These are phyloP conservation scores for Delonix regia DNA, from an alignment of 306 rosid genomes.

Conservation along the genomic window DNA sequence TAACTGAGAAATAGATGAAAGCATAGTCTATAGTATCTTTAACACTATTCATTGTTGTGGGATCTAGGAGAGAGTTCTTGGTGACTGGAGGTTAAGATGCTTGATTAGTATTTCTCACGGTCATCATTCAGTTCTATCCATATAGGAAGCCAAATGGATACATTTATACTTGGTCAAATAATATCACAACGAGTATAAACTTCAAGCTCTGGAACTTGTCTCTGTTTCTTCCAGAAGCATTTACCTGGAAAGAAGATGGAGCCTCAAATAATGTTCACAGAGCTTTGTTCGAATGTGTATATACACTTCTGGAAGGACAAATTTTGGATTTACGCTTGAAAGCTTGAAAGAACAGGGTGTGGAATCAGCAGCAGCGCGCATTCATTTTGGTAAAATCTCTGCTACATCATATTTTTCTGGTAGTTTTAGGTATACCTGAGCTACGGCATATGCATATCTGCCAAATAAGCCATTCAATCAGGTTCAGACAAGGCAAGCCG, in stretches of 20 bases:
- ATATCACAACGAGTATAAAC: neutral
- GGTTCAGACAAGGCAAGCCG: conserved; percentile 9
- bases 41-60: conserved; percentile 18
- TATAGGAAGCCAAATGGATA: conserved; percentile 16
- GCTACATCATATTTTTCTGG: neutral
- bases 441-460: conserved; percentile 55
- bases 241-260: conserved; percentile 29
- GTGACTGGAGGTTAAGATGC: conserved; percentile 13
- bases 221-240: conserved; percentile 35
- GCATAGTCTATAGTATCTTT: neutral
- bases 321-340: conserved; percentile 36
- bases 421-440: conserved; percentile 39
- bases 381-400: conserved; percentile 25
- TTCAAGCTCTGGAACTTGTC: conserved; percentile 23
- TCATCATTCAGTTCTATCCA: conserved; percentile 35
- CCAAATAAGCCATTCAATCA: conserved; percentile 24
- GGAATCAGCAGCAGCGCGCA: conserved; percentile 23
- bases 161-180: conserved; percentile 28
- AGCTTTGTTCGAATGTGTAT: conserved; percentile 1
- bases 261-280: neutral
- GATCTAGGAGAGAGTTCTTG: conserved; percentile 4
- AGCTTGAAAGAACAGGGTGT: conserved; percentile 35
- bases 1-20: conserved; percentile 16
- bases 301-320: conserved; percentile 10
- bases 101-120: conserved; percentile 30